Evolutionary conservation across 495 filamentous ascomycete genomes (phyloP).

Genomic region (Parachaetomium inaequale): DNA sequence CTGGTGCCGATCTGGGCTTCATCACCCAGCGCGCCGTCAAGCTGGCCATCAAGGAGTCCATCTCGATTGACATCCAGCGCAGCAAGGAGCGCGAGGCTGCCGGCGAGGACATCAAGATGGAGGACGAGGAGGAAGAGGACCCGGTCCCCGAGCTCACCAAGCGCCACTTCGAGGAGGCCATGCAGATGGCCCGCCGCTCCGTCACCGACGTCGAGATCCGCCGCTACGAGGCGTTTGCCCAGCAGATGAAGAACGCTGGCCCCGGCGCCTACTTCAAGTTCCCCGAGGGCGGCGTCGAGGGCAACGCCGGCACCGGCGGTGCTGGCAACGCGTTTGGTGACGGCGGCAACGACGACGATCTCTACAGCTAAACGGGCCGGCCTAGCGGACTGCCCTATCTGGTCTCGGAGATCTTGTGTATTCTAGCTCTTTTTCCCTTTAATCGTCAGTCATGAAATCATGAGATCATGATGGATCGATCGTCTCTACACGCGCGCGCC

Average conservation of each 20-base stretch:
- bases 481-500: neutral
- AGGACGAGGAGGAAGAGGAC: conserved; percentile 88
- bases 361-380: conserved; percentile 56
- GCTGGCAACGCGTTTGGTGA: conserved; percentile 68
- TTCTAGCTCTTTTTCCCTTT: conserved; percentile 19
- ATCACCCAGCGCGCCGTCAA: conserved; percentile 98
- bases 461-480: neutral
- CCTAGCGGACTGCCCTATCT: neutral
- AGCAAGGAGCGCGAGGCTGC: conserved; percentile 82
- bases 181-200: conserved; percentile 86
- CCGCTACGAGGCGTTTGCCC: conserved; percentile 95
- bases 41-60: conserved; percentile 98
- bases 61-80: conserved; percentile 81
- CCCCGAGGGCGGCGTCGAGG: conserved; percentile 66
- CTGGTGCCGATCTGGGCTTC: conserved; percentile 98
- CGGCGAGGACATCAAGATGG: conserved; percentile 75
- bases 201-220: conserved; percentile 96
- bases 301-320: conserved; percentile 45
- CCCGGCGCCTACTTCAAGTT: conserved; percentile 97
- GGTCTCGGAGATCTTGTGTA: conserved; percentile 12
- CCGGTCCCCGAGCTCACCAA: conserved; percentile 95
- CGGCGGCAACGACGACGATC: conserved; percentile 82
- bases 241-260: conserved; percentile 96
- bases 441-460: conserved; percentile 6
- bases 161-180: conserved; percentile 97